These are phyloP conservation scores for Geotrichum carabidarum DNA, from an alignment of 1,139 yeast genomes.

Conservation along the genomic window DNA sequence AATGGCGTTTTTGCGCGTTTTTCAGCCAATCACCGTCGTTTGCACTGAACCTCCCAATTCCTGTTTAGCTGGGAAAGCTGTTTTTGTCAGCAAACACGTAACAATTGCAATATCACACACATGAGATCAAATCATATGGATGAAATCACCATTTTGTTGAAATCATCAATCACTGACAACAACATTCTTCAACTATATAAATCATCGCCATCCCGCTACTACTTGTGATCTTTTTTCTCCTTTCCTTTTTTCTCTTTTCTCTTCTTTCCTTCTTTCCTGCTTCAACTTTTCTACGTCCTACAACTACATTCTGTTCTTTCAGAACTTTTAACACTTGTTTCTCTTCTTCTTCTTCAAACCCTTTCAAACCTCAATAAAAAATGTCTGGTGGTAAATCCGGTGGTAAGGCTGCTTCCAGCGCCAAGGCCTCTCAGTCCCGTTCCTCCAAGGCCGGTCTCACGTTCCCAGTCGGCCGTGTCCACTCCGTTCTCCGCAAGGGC, in stretches of 20 bases:
- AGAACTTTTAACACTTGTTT: neutral
- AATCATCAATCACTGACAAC: neutral
- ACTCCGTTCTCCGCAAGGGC: constrained; percentile 94
- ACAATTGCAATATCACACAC: neutral
- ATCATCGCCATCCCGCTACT: neutral
- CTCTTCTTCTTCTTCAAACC: neutral
- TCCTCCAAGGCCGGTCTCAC: constrained; percentile 97
- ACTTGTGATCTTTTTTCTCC: constrained; percentile 14
- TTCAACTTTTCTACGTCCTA: constrained; percentile 6
- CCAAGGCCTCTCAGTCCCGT: constrained; percentile 94
- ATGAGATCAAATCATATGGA: neutral
- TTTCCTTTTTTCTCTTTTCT: constrained; percentile 23
- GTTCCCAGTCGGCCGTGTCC: constrained; percentile 99
- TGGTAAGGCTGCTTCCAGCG: constrained; percentile 85
- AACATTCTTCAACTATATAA: neutral
- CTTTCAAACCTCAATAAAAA: constrained; percentile 31
- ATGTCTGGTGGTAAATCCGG: constrained; percentile 98
- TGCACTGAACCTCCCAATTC: neutral
- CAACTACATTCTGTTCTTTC: no score
- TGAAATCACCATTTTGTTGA: neutral
- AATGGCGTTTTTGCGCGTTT: constrained; percentile 17
- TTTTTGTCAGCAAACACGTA: neutral
- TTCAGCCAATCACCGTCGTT: constrained; percentile 16
- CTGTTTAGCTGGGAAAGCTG: neutral
- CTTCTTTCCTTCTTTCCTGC: neutral